phyloP scores from a whole-genome alignment of 108 stramenopile species.

The Discostella stelligeroides region DNA sequence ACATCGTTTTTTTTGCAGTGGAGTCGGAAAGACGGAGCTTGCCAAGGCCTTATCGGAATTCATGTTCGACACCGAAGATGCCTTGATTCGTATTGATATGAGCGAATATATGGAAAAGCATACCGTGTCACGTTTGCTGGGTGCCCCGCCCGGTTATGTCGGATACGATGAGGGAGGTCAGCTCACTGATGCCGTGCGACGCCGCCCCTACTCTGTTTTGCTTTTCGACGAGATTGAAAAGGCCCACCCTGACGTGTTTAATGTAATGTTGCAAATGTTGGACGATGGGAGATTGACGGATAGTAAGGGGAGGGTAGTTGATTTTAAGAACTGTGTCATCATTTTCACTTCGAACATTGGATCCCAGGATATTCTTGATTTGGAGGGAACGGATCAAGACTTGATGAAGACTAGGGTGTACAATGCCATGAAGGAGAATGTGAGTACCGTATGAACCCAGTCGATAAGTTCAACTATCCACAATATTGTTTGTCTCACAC shows the following conservation, averaged over 20 bases:
- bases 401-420: slow-evolving; percentile 69
- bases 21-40: slow-evolving; percentile 92
- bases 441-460: slow-evolving; percentile 1
- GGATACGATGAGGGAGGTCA: slow-evolving; percentile 99
- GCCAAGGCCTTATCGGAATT: slow-evolving; percentile 92
- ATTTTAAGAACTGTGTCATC: slow-evolving; percentile 95
- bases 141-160: slow-evolving; percentile 97
- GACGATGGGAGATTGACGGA: slow-evolving; percentile 99
- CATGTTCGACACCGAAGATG: slow-evolving; percentile 90
- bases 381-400: slow-evolving; percentile 61
- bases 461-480: neutral
- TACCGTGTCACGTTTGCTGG: slow-evolving; percentile 90
- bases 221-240: slow-evolving; percentile 99
- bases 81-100: slow-evolving; percentile 97
- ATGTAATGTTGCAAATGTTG: slow-evolving; percentile 95
- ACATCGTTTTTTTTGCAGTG: neutral
- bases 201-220: slow-evolving; percentile 95
- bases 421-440: slow-evolving; percentile 80
- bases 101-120: slow-evolving; percentile 96
- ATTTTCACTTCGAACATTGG: slow-evolving; percentile 98
- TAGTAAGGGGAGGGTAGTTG: slow-evolving; percentile 92
- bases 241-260: slow-evolving; percentile 98
- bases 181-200: slow-evolving; percentile 97
- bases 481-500: neutral
- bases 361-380: slow-evolving; percentile 88